phyloP scores from a whole-genome alignment of 2,329 filamentous ascomycete species.

The Ceratocystis eucalypticola region DNA sequence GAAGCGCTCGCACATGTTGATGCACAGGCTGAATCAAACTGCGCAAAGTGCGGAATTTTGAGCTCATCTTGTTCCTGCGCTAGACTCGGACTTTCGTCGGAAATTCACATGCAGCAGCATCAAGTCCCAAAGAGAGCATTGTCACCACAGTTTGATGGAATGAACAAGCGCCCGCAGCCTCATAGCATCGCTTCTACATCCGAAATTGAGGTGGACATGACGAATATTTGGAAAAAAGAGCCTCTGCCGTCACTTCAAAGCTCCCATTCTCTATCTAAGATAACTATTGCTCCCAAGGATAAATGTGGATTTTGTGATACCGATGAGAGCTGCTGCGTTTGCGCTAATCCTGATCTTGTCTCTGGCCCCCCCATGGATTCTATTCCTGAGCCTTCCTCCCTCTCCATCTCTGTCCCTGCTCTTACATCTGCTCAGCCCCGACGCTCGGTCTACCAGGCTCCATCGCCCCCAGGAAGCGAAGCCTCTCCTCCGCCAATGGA shows the following conservation, averaged over 20 bases:
- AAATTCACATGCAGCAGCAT: constrained; percentile 23
- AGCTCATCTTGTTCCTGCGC: constrained; percentile 52
- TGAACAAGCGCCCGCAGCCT: constrained; percentile 33
- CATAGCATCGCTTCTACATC: constrained; percentile 4
- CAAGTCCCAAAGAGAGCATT: constrained; percentile 35
- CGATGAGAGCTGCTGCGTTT: constrained; percentile 70
- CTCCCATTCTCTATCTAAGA: constrained; percentile 26
- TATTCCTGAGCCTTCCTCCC: constrained; percentile 9
- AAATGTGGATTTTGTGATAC: constrained; percentile 65
- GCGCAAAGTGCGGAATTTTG: constrained; percentile 47
- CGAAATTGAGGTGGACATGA: constrained; percentile 61
- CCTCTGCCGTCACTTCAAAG: constrained; percentile 8
- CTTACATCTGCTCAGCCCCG: constrained; percentile 31
- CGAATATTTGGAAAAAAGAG: constrained; percentile 44
- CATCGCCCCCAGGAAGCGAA: constrained; percentile 49
- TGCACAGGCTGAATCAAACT: constrained; percentile 42
- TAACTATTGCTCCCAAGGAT: constrained; percentile 41
- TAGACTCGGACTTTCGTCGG: constrained; percentile 38
- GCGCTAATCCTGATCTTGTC: constrained; percentile 43
- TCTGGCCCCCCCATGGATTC: constrained; percentile 11
- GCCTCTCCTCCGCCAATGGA: constrained; percentile 41
- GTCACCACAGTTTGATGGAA: constrained; percentile 27
- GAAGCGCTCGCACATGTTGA: constrained; percentile 41
- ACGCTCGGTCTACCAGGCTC: constrained; percentile 35
- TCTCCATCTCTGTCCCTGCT: constrained; percentile 25